Conservation (phyloP, 805 yeast genomes). For the Diddensiella santjacobensis region DNA sequence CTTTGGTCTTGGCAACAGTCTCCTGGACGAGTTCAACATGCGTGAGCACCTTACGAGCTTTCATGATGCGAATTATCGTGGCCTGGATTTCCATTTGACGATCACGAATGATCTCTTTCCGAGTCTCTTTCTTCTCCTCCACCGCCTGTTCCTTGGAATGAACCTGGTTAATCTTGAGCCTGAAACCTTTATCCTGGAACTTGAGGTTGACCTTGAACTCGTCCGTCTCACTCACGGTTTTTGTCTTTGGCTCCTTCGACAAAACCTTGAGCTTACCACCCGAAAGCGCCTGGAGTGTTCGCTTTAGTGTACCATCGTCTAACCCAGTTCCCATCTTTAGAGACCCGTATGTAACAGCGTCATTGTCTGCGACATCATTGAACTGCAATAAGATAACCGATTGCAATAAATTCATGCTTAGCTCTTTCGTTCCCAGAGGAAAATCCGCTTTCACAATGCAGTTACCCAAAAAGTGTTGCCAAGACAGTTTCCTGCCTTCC, state of each 20-base stretch:
- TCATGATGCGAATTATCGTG: conserved; percentile 33
- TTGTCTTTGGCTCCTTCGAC: conserved; percentile 21
- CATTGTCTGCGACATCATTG: conserved; percentile 20
- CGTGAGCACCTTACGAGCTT: conserved; percentile 23
- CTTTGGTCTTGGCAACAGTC: conserved; percentile 27
- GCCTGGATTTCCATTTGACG: conserved; percentile 34
- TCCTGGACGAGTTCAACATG: conserved; percentile 30
- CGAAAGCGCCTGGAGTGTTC: conserved; percentile 28
- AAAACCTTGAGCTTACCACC: conserved; percentile 27
- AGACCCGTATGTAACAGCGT: conserved; percentile 18
- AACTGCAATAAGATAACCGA: conserved; percentile 29
- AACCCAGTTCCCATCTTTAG: conserved; percentile 22
- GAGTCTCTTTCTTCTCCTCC: conserved; percentile 22
- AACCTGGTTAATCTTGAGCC: conserved; percentile 28
- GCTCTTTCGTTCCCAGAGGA: conserved; percentile 31
- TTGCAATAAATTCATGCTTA: conserved; percentile 28
- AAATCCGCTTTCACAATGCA: conserved; percentile 31
- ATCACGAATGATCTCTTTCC: conserved; percentile 28
- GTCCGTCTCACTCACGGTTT: conserved; percentile 22
- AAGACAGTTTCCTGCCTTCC: conserved; percentile 22
- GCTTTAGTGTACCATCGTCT: conserved; percentile 19
- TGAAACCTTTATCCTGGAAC: conserved; percentile 22
- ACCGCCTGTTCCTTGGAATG: conserved; percentile 23
- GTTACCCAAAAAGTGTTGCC: conserved; percentile 31
- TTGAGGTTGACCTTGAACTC: conserved; percentile 25